These are phyloP conservation scores for Populus tomentosa DNA, from an alignment of 441 rosid species.

Conservation along the genomic window DNA sequence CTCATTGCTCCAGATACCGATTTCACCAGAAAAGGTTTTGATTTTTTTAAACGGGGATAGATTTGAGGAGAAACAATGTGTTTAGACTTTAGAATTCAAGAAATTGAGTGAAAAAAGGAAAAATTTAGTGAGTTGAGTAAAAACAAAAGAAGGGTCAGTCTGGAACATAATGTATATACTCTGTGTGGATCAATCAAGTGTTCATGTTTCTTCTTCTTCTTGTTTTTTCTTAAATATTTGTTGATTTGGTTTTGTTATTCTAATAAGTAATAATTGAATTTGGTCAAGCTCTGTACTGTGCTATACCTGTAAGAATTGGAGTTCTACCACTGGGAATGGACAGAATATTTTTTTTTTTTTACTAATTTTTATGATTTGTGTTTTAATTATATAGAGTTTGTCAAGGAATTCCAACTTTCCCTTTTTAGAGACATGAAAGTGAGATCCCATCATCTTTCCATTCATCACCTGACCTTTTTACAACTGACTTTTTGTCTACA, in stretches of 20 bases:
- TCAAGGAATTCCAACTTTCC: not conserved
- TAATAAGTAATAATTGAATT: not conserved
- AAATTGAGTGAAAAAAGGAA: too few relatives aligned
- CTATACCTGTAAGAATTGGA: constrained; percentile 5
- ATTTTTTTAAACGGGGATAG: too few relatives aligned
- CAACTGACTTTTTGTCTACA: too few relatives aligned
- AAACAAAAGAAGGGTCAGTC: too few relatives aligned
- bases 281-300: not conserved
- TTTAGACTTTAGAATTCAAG: too few relatives aligned
- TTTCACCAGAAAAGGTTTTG: not conserved
- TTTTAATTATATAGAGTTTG: not conserved
- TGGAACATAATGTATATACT: not conserved
- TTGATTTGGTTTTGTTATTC: not conserved
- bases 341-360: not conserved
- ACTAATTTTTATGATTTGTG: not conserved
- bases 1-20: not conserved
- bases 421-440: not conserved
- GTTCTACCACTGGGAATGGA: not conserved
- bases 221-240: not conserved
- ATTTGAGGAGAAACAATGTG: too few relatives aligned
- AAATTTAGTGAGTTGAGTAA: too few relatives aligned
- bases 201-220: not conserved
- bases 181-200: not conserved
- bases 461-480: too few relatives aligned
- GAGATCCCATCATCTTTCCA: not conserved